Base-by-base conservation (phyloP, 768 basidiomycete species). In the Paxillus rubicundulus region DNA sequence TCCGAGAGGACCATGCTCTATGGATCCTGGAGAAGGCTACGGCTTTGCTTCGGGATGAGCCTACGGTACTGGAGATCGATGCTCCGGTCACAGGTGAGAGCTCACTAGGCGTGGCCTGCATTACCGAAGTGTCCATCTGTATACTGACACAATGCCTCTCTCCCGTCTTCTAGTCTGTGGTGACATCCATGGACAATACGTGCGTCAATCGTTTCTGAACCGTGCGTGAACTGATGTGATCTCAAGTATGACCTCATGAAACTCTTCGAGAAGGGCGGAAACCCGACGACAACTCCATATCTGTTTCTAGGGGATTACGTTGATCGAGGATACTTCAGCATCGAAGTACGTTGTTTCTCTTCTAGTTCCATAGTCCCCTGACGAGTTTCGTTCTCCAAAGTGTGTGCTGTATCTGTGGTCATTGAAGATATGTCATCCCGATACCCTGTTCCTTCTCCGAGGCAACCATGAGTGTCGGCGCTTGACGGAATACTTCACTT, bases 271-370 rank as follows among this genome's bases (percentile, higher is more conserved):
- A 83, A 87, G 20, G 86, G 86, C 18, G 86, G 86, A 4, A 87
- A 82, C 69, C 86, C 86, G 2, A 85, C 83, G 48, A 82, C 84
- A 33, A 88, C 86, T 3, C 75, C 86, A 45, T 88, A 88, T 64
- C 78, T 87, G 49, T 87, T 88, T 73, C 68, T 88, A 46, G 86
- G 86, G 12, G 86, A 88, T 66, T 87, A 87, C 61, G 86, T 88
- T 17, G 86, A 87, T 64, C 72, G 86, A 53, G 86, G 86, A 30
- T 88, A 88, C 70, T 87, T 86, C 65, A 86, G 84, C 49, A 84
- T 86, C 59, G 86, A 87, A 72, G 85, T 84, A 40, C 51, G 72
- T 57, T 9, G 7, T 21, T 24, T 50, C n/a, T 48, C 21, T 12
- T 32, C 27, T 49, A 47, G 17, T 51, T 10, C 37, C 16, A 14